Base-by-base conservation (phyloP, 768 basidiomycete genomes). In the Tylopilus felleus region DNA sequence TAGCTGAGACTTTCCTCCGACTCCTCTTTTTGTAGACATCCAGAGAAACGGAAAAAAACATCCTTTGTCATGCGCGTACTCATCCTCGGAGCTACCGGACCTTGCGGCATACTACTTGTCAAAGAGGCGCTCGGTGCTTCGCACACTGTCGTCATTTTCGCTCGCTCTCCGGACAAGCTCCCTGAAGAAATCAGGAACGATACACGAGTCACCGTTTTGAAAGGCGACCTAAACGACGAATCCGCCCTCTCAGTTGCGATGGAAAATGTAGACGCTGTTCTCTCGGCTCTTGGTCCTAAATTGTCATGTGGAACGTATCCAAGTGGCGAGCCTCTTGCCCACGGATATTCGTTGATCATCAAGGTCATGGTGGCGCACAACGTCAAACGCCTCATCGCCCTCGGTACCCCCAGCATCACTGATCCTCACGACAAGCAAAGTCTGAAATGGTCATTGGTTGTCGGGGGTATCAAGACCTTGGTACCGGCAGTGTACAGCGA, bases 21-120 rank as follows among this genome's bases (percentile, higher is more conserved):
- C 19, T 36, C 33, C 23, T 31, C 16, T 38, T n/a, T 31, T 53
- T 45, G 56, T 31, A 60, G 48, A 23, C 50, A 2, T 36, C 38
- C 14, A 47, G 22, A 39, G 29, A 36, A 8, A 36, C 9, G 31
- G 31, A 33, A 28, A 27, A 29, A 38, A 22, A 17, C 13, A 21
- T 13, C 17, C 13, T 40, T 10, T 41, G 19, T 33, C 17, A 80
- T 80, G 80, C 82, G 75, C 23, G 61, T 88, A 52, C 74, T 90
- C 50, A 73, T 90, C 53, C 75, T 90, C n/a, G 88, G 88, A 17
- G 83, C 77, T 22, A 90, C 88, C 4, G 87, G 88, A 1, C 76
- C 81, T 14, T 69, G 70, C 33, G 88, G 88, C 46, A 68, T 79
- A 42, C 75, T 78, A 17, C 73, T 89, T 54, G 75, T 84, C 52